Conservation (phyloP, 768 basidiomycete species). For the Tulasnella sp. region DNA sequence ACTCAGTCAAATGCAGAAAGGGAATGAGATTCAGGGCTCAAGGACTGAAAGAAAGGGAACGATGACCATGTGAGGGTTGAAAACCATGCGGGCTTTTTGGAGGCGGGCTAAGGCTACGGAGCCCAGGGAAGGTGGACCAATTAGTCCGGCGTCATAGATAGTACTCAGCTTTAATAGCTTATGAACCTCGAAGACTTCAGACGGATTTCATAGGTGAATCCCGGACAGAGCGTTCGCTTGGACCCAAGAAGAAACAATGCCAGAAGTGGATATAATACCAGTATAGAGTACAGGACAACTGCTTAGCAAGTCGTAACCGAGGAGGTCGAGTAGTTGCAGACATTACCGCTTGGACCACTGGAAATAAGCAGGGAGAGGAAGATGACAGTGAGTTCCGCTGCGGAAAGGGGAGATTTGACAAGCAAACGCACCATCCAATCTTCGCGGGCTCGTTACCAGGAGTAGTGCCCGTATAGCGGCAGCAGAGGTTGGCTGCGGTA, state of each 20-base stretch:
- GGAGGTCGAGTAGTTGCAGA: constrained; percentile 17
- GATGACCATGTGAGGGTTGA: too few relatives aligned
- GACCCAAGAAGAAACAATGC: background rate
- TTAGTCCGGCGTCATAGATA: too few relatives aligned
- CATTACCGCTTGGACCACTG: constrained; percentile 10
- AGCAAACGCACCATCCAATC: background rate
- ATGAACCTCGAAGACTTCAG: too few relatives aligned
- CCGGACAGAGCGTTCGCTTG: too few relatives aligned
- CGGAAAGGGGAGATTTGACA: background rate
- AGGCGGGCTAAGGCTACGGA: too few relatives aligned
- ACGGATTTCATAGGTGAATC: too few relatives aligned
- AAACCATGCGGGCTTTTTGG: too few relatives aligned
- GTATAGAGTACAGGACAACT: background rate
- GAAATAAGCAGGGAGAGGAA: background rate
- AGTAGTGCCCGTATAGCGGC: background rate
- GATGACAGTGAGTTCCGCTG: background rate
- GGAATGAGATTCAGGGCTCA: too few relatives aligned
- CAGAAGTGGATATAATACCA: background rate
- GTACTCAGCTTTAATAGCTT: too few relatives aligned
- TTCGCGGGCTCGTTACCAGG: background rate
- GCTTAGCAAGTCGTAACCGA: background rate
- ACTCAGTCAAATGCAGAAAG: too few relatives aligned
- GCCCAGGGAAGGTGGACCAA: too few relatives aligned
- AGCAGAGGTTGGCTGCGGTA: background rate
- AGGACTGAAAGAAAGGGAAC: too few relatives aligned